Base-by-base conservation (phyloP, 208 protist species). In the Leishmania tarentolae region DNA sequence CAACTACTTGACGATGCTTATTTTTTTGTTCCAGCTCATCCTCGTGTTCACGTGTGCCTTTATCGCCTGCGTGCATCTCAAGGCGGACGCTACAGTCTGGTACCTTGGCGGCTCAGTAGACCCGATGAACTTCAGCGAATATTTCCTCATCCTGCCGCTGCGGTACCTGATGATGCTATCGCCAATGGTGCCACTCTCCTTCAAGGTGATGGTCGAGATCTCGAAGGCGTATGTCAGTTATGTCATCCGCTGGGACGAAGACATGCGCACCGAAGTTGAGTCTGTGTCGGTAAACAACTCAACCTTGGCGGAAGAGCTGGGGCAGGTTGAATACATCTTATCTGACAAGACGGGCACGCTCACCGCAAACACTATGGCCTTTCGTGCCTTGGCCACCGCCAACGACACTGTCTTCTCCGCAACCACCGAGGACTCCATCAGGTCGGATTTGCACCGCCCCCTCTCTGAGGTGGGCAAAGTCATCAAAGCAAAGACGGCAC, bases 261-360 rank as follows among this genome's bases (percentile, higher is more conserved):
- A 89, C 9, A 94, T 99, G 72, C 74, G 93, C 31, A 80, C 93
- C 76, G 81, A 81, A 4, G 79, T 82, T 31, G 76, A 86, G 72
- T 65, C 75, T 17, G 87, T 86, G n/a, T 88, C 84, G 31, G 93
- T 92, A 44, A 94, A 96, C 81, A 97, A 94, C 79, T 98, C 97
- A 6, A 87, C 94, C 11, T 80, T 99, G 4, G 92, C 88, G 2
- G 97, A 99, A 87, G 97, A 99, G 69, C 87, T 99, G 21, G 97
- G 96, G 17, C 95, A 98, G 83, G 89, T 99, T 15, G 89, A 98
- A 82, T 97, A 97, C 84, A 70, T 99, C 4, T 87, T 99, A 44
- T 92, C 92, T 17, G 98, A 99, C 87, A 99, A 99, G 81, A 99
- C 98, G 21, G 97, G 97, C 68, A 99, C 98, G 3, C 85, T 99